Base-by-base conservation (phyloP, 805 yeast genomes). In the Spencermartinsiella europaea region DNA sequence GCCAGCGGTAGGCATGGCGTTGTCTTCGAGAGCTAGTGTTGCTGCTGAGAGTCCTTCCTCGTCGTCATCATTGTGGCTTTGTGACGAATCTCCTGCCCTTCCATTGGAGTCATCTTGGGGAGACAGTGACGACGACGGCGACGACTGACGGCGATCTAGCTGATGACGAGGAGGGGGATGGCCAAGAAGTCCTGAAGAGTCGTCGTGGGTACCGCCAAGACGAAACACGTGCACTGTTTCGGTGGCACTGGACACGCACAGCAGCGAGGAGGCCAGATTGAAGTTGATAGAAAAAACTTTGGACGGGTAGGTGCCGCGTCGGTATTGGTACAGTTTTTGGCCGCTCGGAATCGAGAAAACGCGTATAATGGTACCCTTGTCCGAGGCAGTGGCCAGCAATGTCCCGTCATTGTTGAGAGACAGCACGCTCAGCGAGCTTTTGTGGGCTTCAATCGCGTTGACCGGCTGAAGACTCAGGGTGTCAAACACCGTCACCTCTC, bases 141-240 rank as follows among this genome's bases (percentile, higher is more conserved):
- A 14, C 10, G 31, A 7, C 31, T 7, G 12, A 7, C 31, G 10
- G 12, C 31, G 7, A 12, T 25, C 31, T 12, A 7, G 31, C 12
- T 12, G 10, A 7, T 7, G 12, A 7, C 10, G 10, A 7, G 12
- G 10, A 12, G 10, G 10, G 7, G 10, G 10, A 25, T 12, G 10
- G 12, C 31, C 12, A 12, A 7, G 7, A 12, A 7, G 10, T 12
- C 31, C 31, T 25, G 31, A 7, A 7, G 12, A 12, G 7, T 25
- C 31, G 21, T 38, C 42, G 33, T 27, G 42, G 12, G 22, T n/a
- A 16, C 31, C 15, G 10, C 22, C 42, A 4, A 22, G 31, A 48
- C 89, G 75, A 72, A 91, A 93, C 34, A 93, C 80, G 64, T 93
- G 99, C 19, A 93, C 90, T 0, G 99, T 93, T 38, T 86, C 95